Evolutionary conservation across 169 alveolate genomes (phyloP).

Genomic region (Plasmodium gonderi): DNA sequence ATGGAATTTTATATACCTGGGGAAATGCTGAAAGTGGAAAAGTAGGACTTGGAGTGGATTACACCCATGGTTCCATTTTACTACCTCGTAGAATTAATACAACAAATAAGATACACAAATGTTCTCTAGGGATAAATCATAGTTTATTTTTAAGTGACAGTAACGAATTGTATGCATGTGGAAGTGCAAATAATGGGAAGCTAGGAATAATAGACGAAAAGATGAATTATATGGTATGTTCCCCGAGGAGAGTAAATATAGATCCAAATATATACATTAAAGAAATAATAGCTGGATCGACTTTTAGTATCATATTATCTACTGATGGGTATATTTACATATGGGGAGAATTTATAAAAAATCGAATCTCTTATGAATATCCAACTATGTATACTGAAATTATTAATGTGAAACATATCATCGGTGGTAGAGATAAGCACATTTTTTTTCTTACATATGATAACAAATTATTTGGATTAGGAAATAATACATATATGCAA

Average conservation of each 20-base stretch:
- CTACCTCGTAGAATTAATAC: constrained; percentile 84
- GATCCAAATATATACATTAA: constrained; percentile 71
- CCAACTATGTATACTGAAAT: constrained; percentile 69
- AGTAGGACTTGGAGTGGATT: constrained; percentile 88
- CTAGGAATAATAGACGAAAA: constrained; percentile 70
- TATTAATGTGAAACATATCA: constrained; percentile 55
- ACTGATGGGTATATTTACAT: constrained; percentile 80
- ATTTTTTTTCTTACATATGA: constrained; percentile 38
- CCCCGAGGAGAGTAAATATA: constrained; percentile 48
- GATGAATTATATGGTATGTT: constrained; percentile 14
- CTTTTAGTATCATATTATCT: constrained; percentile 79
- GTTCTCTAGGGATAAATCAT: constrained; percentile 87
- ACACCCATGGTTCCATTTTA: constrained; percentile 79
- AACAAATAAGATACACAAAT: constrained; percentile 81
- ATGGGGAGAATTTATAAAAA: constrained; percentile 79
- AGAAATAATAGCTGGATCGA: constrained; percentile 79
- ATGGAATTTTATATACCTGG: constrained; percentile 89
- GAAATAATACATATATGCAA: constrained; percentile 75
- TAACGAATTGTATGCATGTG: constrained; percentile 87
- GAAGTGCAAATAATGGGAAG: constrained; percentile 88
- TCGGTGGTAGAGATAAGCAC: constrained; percentile 21
- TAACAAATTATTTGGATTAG: constrained; percentile 40
- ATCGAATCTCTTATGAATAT: constrained; percentile 5
- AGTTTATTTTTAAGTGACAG: constrained; percentile 81
- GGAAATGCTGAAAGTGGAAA: constrained; percentile 91